Base-by-base conservation (phyloP, 1,139 yeast genomes). In the Protomyces macrosporus region DNA sequence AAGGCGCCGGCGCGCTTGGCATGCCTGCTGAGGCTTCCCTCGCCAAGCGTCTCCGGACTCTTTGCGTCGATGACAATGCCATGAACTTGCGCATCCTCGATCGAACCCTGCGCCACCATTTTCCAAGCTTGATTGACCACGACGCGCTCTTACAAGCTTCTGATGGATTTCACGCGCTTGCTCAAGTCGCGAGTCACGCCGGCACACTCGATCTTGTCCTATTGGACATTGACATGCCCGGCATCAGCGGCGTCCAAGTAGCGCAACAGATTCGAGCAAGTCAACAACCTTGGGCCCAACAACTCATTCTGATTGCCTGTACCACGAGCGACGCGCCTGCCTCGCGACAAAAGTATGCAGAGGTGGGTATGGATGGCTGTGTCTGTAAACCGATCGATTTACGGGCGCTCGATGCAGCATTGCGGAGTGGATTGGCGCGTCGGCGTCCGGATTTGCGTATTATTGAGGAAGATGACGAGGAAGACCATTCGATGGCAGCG, bases 151-250 rank as follows among this genome's bases (percentile, higher is more conserved):
- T 32, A 16, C 42, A 35, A 12, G 63, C 58, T 5, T 30, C 42
- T 7, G 51, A 39, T 53, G 63, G 63, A 1, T 39, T n/a, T 16
- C 53, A 36, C 35, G 63, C 63, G 9, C 58, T 60, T 5, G 53
- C 58, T n/a, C 53, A 48, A n/a, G 33, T 30, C 16, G 39, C 32
- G 32, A 33, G 23, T 10, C 53, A 34, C 35, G 16, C 35, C 16
- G 14, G 10, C 32, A 53, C 36, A 10, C 53, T 51, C 52, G 63
- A 60, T 36, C 51, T 60, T 23, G 45, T 60, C 16, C 58, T 60
- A 12, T 53, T 60, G 34, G 63, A 60, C 48, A 60, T 60, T 33
- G 63, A 60, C 36, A 60, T 60, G 63, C 63, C 63, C 12, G 58
- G 54, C 34, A 23, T 60, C 45, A 53, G 58, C 14, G 63, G 63